Evolutionary conservation across 495 filamentous ascomycete genomes (phyloP), one percentile per base, ranked within the genome.

Genomic region (Podospora pseudopauciseta): DNA sequence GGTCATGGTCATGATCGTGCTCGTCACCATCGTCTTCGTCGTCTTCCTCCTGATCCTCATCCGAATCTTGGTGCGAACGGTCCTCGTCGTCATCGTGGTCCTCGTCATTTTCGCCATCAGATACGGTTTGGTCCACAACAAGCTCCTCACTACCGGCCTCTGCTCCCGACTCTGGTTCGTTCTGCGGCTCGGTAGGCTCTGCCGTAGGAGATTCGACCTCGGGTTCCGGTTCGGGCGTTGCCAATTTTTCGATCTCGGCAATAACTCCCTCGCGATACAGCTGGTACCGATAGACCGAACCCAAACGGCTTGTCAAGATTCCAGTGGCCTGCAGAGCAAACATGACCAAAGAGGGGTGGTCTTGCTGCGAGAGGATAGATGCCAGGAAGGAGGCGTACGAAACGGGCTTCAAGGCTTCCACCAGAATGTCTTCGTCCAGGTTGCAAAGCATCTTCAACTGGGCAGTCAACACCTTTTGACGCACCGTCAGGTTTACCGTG

Each of bases 401-500:
- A 5, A 98, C 93, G 13, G 91, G 84, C n/a, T 91, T 91, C 19
- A 99, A 80, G 54, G 95, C 90, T 63, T 96, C 94, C 67, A 92
- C 86, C 16, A 99, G 85, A 58, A 99, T 91, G 49, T 85, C 83
- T 13, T 86, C 84, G 72, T 97, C 94, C 20, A 98, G 74, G 70
- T 97, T 96, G n/a, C 93, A 97, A 15, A 99, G 86, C 93, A 99
- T 98, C 81, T 98, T 97, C 34, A 98, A 82, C 71, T 99, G 96
- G 20, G 96, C 95, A 34, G 88, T 91, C 56, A 99, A 84, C 19
- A 98, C 96, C 81, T 96, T 97, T 73, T 98, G 92, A n/a, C 96
- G 92, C 18, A 99, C 96, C 62, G 85, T 91, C n/a, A 98, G 82
- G 75, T 99, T 99, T 66, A 99, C 94, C 4, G 96, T 99, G 78